A percentile compares a stretch with the other conserved stretches of the same genome.
Conservation (phyloP, 2,329 filamentous ascomycete species). For the Epichloe sibirici region DNA sequence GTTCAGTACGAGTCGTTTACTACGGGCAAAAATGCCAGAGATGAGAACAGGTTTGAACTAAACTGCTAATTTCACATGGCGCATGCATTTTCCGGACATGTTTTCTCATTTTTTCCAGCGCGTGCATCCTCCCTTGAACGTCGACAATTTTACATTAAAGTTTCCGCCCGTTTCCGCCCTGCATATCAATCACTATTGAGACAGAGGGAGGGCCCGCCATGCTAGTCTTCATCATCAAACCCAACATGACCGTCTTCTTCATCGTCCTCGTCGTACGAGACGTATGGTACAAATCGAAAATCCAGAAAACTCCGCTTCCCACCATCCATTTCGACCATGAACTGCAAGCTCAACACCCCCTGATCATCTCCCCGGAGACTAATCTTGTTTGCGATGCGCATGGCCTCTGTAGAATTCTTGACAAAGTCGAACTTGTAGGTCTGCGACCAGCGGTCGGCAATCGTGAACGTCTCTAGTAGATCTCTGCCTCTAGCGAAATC, state of each 20-base stretch:
- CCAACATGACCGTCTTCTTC: not conserved
- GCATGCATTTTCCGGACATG: no score
- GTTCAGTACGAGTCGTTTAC: not conserved
- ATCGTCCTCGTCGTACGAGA: conserved; percentile 40
- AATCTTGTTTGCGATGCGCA: conserved; percentile 85
- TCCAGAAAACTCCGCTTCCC: conserved; percentile 63
- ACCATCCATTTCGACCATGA: conserved; percentile 82
- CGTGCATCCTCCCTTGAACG: not conserved
- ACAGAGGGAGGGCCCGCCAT: not conserved
- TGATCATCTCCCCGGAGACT: conserved; percentile 79
- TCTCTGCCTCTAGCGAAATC: conserved; percentile 53
- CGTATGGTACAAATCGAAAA: conserved; percentile 68
- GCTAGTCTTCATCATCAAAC: conserved; percentile 7
- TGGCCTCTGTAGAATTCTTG: conserved; percentile 78
- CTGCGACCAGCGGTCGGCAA: conserved; percentile 48
- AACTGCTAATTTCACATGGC: no score
- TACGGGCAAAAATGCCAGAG: not conserved
- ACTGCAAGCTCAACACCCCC: conserved; percentile 81
- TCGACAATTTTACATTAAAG: no score
- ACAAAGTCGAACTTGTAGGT: conserved; percentile 81
- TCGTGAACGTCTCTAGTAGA: conserved; percentile 63
- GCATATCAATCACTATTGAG: not conserved
- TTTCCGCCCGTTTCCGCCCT: not conserved
- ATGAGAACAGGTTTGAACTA: no score
- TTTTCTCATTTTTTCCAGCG: not conserved